Evolutionary conservation across 495 filamentous ascomycete species (phyloP).

Genomic region (Diplogelasinospora grovesii): DNA sequence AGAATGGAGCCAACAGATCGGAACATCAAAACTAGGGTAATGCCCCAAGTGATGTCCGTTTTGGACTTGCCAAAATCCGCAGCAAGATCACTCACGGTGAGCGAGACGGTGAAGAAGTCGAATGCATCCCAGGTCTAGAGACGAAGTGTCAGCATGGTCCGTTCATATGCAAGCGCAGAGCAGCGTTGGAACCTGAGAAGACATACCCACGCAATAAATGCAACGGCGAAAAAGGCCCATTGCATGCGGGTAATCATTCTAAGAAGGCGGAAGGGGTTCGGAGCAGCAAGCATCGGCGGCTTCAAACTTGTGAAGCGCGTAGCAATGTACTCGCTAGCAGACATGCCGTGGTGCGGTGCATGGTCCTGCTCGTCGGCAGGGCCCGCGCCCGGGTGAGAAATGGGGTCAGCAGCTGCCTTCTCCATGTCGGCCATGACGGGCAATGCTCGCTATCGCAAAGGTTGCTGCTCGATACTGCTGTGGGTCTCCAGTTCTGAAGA

Average conservation of each 20-base stretch:
- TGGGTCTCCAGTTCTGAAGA: neutral
- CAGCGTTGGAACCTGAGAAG: neutral
- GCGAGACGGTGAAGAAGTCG: constrained; percentile 85
- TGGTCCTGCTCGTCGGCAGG: constrained; percentile 15
- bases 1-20: constrained; percentile 63
- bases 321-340: constrained; percentile 52
- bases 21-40: constrained; percentile 79
- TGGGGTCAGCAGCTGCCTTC: constrained; percentile 3
- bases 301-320: constrained; percentile 68
- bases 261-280: constrained; percentile 70
- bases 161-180: neutral
- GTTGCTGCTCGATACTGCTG: neutral
- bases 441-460: neutral
- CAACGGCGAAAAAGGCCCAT: constrained; percentile 79
- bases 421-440: constrained; percentile 9
- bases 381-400: neutral
- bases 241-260: constrained; percentile 64
- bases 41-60: constrained; percentile 83
- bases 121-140: constrained; percentile 74
- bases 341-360: constrained; percentile 44
- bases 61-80: constrained; percentile 58
- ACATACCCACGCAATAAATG: constrained; percentile 62
- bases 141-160: constrained; percentile 2
- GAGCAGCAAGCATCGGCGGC: constrained; percentile 69
- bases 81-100: constrained; percentile 65